These are phyloP conservation scores for Phytophthora hybrid DNA, from an alignment of 352 stramenopile genomes.

Conservation along the genomic window DNA sequence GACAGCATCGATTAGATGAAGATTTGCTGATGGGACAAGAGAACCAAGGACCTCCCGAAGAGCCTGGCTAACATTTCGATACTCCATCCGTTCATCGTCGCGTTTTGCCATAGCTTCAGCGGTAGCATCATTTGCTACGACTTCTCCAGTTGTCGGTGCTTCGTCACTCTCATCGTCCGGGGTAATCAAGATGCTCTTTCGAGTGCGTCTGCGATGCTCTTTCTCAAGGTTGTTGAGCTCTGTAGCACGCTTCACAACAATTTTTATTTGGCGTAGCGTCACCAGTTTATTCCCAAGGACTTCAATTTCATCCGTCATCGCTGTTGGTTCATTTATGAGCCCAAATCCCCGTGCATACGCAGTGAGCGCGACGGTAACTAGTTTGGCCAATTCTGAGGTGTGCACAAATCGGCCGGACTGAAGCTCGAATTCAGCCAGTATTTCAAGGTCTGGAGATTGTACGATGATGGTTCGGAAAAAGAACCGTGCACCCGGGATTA, in stretches of 20 bases:
- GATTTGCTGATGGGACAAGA: conserved; percentile 26
- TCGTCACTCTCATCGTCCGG: conserved; percentile 32
- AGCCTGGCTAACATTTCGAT: conserved; percentile 47
- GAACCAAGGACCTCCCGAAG: conserved; percentile 44
- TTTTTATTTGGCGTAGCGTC: conserved; percentile 31
- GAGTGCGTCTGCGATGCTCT: conserved; percentile 16
- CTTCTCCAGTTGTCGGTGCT: neutral
- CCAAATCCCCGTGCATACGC: conserved; percentile 42
- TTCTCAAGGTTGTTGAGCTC: conserved; percentile 38
- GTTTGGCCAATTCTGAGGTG: conserved; percentile 36
- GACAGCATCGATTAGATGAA: conserved; percentile 51
- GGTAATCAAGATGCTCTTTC: conserved; percentile 10
- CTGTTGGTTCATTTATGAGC: conserved; percentile 13
- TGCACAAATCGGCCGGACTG: conserved; percentile 47
- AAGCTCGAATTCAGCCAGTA: conserved; percentile 57
- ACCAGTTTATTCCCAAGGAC: conserved; percentile 9
- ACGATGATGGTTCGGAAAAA: conserved; percentile 58
- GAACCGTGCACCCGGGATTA: conserved; percentile 30
- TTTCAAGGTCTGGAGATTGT: conserved; percentile 45
- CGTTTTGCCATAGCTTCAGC: conserved; percentile 24
- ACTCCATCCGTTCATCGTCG: conserved; percentile 47
- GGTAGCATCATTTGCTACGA: conserved; percentile 5
- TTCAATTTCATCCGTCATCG: conserved; percentile 5
- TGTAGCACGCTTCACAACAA: conserved; percentile 32
- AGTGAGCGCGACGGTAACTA: conserved; percentile 43